phyloP scores from a whole-genome alignment of 495 filamentous ascomycete genomes.

The Xylaria flabelliformis region DNA sequence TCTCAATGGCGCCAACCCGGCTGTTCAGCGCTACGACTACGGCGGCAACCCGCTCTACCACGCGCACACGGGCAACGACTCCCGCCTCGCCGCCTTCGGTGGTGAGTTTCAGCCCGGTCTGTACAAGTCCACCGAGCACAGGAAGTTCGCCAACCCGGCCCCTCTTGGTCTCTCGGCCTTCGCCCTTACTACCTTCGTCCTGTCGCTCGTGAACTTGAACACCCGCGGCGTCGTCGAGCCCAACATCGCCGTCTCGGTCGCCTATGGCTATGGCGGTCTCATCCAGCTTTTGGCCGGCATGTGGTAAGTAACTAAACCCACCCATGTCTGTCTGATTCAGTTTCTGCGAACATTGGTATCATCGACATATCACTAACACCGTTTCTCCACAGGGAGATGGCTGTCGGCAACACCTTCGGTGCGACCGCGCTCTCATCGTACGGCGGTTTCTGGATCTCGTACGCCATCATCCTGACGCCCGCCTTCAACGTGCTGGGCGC shows the following conservation, averaged over 20 bases:
- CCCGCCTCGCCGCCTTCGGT: constrained; percentile 80
- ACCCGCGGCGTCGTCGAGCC: constrained; percentile 64
- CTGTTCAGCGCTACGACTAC: constrained; percentile 52
- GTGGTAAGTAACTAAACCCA: constrained; percentile 89
- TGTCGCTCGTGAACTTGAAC: constrained; percentile 82
- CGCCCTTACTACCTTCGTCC: constrained; percentile 93
- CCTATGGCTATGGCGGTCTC: constrained; percentile 85
- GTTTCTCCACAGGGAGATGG: constrained; percentile 81
- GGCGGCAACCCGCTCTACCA: constrained; percentile 74
- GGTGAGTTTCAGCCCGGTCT: constrained; percentile 97
- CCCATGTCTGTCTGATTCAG: too few species aligned
- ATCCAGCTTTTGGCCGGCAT: constrained; percentile 94
- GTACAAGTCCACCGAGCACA: constrained; percentile 73
- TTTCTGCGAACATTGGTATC: neutral
- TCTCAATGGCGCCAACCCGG: constrained; percentile 35
- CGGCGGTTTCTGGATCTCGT: constrained; percentile 96
- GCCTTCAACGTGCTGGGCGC: constrained; percentile 66
- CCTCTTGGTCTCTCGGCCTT: constrained; percentile 88
- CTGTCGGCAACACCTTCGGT: constrained; percentile 96
- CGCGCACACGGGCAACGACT: constrained; percentile 65
- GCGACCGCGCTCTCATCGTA: constrained; percentile 96
- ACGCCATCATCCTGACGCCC: constrained; percentile 86
- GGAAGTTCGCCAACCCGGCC: constrained; percentile 88
- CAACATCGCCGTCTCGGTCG: constrained; percentile 73
- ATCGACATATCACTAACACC: too few species aligned